Conservation (phyloP, 1,284 basidiomycete genomes). For the Moesziomyces globuligerus region DNA sequence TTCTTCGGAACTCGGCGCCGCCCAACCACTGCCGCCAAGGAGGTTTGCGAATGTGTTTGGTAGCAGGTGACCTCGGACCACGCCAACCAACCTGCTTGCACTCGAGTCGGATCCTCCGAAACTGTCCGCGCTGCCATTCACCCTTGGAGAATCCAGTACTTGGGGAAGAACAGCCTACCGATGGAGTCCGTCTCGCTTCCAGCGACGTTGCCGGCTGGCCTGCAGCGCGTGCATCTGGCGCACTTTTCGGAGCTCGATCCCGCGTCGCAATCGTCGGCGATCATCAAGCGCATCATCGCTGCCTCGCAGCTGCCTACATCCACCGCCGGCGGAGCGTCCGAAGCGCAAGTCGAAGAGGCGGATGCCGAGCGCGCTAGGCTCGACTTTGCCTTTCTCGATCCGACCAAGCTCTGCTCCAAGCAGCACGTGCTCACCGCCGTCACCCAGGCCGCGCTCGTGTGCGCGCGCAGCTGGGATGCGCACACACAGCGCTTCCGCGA, state of each 20-base stretch:
- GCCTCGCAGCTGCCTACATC: constrained; percentile 35
- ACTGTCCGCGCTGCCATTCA: background rate
- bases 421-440: constrained; percentile 39
- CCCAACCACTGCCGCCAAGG: too few species aligned
- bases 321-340: constrained; percentile 3
- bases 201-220: constrained; percentile 14
- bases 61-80: too few species aligned
- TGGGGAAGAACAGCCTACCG: background rate
- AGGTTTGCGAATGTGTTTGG: too few species aligned
- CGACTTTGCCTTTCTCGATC: constrained; percentile 53
- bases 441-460: constrained; percentile 38
- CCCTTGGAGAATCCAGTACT: background rate
- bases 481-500: constrained; percentile 19
- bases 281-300: constrained; percentile 41
- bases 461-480: constrained; percentile 28
- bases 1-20: background rate
- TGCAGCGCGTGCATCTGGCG: constrained; percentile 37
- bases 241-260: constrained; percentile 45
- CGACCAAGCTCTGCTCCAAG: constrained; percentile 37
- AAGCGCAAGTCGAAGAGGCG: constrained; percentile 11
- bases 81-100: background rate
- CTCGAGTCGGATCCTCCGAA: background rate
- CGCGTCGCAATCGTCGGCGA: constrained; percentile 22
- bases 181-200: constrained; percentile 43
- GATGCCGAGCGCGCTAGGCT: constrained; percentile 25